Conservation (phyloP, 2,329 filamentous ascomycete genomes). For the Lecanoromycetidae sp. region DNA sequence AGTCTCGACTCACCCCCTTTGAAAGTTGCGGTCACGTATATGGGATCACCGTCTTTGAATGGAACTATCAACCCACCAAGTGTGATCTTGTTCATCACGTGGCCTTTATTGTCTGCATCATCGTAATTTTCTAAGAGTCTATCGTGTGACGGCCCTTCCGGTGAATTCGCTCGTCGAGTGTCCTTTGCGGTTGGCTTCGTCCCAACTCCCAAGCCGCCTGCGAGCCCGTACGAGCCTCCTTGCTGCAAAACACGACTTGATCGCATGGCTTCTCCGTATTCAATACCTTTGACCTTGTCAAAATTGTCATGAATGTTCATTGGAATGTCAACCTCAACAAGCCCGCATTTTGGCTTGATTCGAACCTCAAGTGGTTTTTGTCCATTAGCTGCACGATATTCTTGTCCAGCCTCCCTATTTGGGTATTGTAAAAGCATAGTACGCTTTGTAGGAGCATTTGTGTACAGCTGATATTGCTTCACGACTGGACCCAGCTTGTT, state of each 20-base stretch:
- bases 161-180: slow-evolving; percentile 35
- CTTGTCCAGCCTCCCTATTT: slow-evolving; percentile 55
- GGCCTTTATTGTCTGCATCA: slow-evolving; percentile 55
- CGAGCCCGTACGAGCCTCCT: slow-evolving; percentile 58
- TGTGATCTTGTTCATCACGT: slow-evolving; percentile 68
- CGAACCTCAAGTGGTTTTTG: slow-evolving; percentile 60
- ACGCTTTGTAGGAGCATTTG: slow-evolving; percentile 10
- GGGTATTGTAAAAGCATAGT: slow-evolving; percentile 72
- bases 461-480: slow-evolving; percentile 11
- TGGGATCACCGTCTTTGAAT: slow-evolving; percentile 55
- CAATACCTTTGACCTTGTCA: slow-evolving; percentile 68
- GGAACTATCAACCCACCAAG: slow-evolving; percentile 69
- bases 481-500: background rate
- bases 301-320: slow-evolving; percentile 61
- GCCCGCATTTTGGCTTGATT: slow-evolving; percentile 67
- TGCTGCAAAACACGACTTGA: slow-evolving; percentile 41
- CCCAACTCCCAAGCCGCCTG: slow-evolving; percentile 51
- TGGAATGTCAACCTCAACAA: slow-evolving; percentile 87
- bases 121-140: slow-evolving; percentile 45
- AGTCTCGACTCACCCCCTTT: slow-evolving; percentile 51
- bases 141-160: slow-evolving; percentile 23
- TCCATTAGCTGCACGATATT: slow-evolving; percentile 45
- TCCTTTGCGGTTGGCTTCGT: slow-evolving; percentile 22
- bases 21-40: slow-evolving; percentile 89
- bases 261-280: slow-evolving; percentile 66